Conservation (phyloP, 1,284 basidiomycete genomes). For the Microbotryum scabiosae region DNA sequence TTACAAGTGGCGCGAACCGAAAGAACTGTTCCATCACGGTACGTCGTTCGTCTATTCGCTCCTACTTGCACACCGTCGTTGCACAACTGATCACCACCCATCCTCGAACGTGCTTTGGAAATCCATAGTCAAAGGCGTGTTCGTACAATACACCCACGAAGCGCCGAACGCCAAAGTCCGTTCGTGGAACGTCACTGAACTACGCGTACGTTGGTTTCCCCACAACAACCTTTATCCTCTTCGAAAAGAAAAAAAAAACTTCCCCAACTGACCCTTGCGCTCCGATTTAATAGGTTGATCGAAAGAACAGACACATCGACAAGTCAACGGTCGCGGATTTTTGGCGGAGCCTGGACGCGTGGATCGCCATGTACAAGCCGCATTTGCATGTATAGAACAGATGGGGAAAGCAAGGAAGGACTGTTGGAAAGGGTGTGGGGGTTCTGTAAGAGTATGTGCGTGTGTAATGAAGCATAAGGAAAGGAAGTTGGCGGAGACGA, state of each 20-base stretch:
- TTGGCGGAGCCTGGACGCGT: constrained; percentile 81
- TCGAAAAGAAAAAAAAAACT: no score
- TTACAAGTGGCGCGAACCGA: constrained; percentile 92
- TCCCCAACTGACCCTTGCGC: not conserved
- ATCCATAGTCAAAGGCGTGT: constrained; percentile 73
- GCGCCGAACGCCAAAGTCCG: constrained; percentile 76
- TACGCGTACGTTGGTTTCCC: constrained; percentile 56
- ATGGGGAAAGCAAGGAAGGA: no score
- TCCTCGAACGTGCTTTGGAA: no score
- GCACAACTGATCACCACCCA: constrained; percentile 8
- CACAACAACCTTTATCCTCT: not conserved
- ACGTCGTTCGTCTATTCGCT: constrained; percentile 29
- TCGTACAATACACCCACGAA: constrained; percentile 87
- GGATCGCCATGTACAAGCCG: constrained; percentile 70
- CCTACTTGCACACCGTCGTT: not conserved
- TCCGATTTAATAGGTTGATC: constrained; percentile 59
- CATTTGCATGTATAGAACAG: no score
- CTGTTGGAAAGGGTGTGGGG: no score
- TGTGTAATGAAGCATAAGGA: no score
- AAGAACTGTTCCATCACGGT: constrained; percentile 87
- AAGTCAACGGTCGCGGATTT: constrained; percentile 90
- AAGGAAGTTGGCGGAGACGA: no score
- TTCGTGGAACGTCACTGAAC: constrained; percentile 93
- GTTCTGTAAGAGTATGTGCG: no score
- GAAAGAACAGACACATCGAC: constrained; percentile 83